Evolutionary conservation across 2,329 filamentous ascomycete genomes (phyloP).

Genomic region (Fusarium fujikuroi): DNA sequence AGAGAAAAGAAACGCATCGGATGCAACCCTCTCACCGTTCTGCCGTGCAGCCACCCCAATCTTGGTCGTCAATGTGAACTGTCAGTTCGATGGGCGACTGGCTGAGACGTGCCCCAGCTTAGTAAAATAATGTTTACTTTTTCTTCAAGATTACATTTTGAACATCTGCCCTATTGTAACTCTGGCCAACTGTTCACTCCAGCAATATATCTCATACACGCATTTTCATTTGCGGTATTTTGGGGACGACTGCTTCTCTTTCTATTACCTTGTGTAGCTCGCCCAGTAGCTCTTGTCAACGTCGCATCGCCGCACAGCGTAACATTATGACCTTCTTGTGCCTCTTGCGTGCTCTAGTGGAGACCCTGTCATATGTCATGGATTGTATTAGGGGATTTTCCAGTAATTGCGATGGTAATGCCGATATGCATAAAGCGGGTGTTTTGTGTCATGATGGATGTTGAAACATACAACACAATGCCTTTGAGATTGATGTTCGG

Average conservation of each 20-base stretch:
- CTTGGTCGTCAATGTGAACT: constrained; percentile 9
- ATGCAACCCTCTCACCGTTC: constrained; percentile 32
- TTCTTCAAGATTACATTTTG: background rate
- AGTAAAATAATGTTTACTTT: constrained; percentile 4
- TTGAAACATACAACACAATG: constrained; percentile 17
- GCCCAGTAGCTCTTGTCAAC: constrained; percentile 6
- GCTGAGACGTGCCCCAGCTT: constrained; percentile 31
- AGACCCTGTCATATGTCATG: constrained; percentile 1
- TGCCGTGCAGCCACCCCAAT: constrained; percentile 22
- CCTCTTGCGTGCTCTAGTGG: constrained; percentile 34
- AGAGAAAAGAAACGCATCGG: constrained; percentile 16
- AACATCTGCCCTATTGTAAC: background rate
- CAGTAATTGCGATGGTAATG: background rate
- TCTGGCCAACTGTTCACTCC: background rate
- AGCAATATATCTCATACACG: background rate
- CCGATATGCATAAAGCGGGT: constrained; percentile 8
- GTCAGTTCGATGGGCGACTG: constrained; percentile 2
- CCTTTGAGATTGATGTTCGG: background rate
- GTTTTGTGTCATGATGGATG: background rate
- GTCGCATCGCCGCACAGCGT: constrained; percentile 31
- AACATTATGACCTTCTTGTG: constrained; percentile 31
- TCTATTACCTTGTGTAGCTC: background rate
- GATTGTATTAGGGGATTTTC: background rate
- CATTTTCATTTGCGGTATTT: background rate
- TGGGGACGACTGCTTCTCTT: background rate